A percentile compares a stretch with the other conserved stretches of the same genome.
Conservation (phyloP, 306 rosid species). For the Styphnolobium japonicum region DNA sequence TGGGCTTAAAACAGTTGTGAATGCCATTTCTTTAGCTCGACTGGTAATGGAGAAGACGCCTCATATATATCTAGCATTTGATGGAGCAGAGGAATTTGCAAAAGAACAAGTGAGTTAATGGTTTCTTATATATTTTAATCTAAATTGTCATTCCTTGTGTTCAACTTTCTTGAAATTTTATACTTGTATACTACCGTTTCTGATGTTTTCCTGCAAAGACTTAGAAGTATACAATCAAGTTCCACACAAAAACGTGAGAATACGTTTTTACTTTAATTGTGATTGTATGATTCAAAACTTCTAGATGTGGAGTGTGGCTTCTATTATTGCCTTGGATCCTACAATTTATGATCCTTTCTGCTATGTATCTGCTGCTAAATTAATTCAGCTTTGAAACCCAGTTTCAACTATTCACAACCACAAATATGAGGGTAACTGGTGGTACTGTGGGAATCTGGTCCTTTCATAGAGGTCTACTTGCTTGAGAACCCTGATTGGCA, state of each 20-base stretch:
- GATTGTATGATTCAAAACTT: not conserved
- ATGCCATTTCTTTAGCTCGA: conserved; percentile 65
- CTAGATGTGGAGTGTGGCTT: not conserved
- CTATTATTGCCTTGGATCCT: too few relatives aligned
- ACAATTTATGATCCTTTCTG: not conserved
- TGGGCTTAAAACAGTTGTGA: conserved; percentile 62
- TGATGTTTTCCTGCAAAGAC: too few relatives aligned
- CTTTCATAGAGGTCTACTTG: not conserved
- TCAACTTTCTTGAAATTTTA: not conserved
- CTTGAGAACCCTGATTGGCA: not conserved
- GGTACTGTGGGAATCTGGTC: not conserved
- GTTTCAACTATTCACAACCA: not conserved
- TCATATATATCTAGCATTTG: conserved; percentile 44
- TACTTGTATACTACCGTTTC: not conserved
- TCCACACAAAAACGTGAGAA: too few relatives aligned
- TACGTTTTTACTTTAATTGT: too few relatives aligned
- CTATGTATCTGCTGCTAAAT: not conserved
- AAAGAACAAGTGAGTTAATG: not conserved
- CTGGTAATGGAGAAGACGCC: conserved; percentile 71
- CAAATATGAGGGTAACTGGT: not conserved
- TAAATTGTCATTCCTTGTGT: not conserved
- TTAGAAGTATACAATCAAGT: too few relatives aligned
- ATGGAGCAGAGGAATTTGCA: conserved; percentile 12
- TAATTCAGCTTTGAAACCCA: too few relatives aligned
- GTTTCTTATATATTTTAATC: not conserved